These are phyloP conservation scores for Candida maesae DNA, from an alignment of 805 yeast species.

Conservation along the genomic window DNA sequence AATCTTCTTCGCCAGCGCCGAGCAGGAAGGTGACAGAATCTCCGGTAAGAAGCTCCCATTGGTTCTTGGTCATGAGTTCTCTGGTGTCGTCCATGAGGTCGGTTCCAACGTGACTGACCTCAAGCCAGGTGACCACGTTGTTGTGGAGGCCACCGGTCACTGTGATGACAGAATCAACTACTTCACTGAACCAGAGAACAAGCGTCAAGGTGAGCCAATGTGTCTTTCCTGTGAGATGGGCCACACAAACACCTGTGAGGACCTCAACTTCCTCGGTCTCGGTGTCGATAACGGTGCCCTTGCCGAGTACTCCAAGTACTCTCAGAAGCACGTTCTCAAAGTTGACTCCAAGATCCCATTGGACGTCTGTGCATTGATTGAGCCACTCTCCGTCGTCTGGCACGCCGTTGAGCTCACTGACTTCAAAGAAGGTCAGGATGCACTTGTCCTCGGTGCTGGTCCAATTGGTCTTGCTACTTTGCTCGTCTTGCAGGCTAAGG, in stretches of 20 bases:
- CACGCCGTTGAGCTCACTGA: slow-evolving; percentile 48
- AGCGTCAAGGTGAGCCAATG: slow-evolving; percentile 18
- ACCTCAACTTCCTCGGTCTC: slow-evolving; percentile 43
- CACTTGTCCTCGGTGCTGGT: slow-evolving; percentile 60
- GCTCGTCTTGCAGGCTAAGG: slow-evolving; percentile 48
- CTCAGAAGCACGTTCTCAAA: slow-evolving; percentile 36
- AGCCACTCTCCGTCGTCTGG: slow-evolving; percentile 59
- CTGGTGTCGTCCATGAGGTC: slow-evolving; percentile 51
- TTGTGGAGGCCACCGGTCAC: slow-evolving; percentile 47
- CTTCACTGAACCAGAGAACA: slow-evolving; percentile 24
- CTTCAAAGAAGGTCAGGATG: slow-evolving; percentile 43
- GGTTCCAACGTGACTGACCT: slow-evolving; percentile 48
- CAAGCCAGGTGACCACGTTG: slow-evolving; percentile 53
- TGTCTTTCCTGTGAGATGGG: slow-evolving; percentile 44
- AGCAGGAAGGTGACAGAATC: slow-evolving; percentile 29
- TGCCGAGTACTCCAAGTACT: slow-evolving; percentile 42
- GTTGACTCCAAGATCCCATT: slow-evolving; percentile 38
- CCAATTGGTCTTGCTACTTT: slow-evolving; percentile 60
- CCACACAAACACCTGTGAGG: slow-evolving; percentile 42
- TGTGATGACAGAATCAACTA: slow-evolving; percentile 35
- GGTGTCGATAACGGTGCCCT: slow-evolving; percentile 48
- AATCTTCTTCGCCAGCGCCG: slow-evolving; percentile 54
- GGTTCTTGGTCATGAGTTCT: slow-evolving; percentile 60
- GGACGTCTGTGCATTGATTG: slow-evolving; percentile 54
- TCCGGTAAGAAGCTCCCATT: slow-evolving; percentile 42